A percentile compares a stretch with the other conserved stretches of the same genome.
Conservation (phyloP, 2,329 filamentous ascomycete genomes). For the Stagonosporopsis tanaceti region DNA sequence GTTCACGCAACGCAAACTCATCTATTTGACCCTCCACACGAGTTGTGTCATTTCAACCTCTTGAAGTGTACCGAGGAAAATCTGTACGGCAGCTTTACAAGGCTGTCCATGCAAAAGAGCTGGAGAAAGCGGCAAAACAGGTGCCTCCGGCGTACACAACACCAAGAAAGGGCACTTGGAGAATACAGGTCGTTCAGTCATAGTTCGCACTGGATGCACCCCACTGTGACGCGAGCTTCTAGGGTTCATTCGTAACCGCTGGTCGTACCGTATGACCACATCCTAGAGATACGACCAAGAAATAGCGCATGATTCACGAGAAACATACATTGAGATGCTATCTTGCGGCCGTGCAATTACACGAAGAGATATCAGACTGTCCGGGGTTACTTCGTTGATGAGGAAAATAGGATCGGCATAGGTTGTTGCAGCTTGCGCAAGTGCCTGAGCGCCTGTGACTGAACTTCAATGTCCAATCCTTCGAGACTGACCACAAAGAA, state of each 20-base stretch:
- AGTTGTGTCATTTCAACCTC: neutral
- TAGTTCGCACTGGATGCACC: neutral
- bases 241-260: neutral
- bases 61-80: neutral
- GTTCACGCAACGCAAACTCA: neutral
- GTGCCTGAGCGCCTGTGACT: too few relatives aligned
- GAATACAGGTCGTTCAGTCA: neutral
- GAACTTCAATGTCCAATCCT: too few relatives aligned
- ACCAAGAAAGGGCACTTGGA: neutral
- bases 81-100: too few relatives aligned
- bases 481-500: too few relatives aligned
- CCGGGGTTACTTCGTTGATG: neutral
- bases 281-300: neutral
- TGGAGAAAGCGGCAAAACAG: neutral
- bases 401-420: neutral
- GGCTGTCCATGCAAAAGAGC: constrained; percentile 1
- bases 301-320: neutral
- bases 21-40: neutral
- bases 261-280: neutral
- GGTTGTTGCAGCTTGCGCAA: neutral
- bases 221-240: neutral
- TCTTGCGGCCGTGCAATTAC: neutral
- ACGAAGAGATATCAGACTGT: too few relatives aligned
- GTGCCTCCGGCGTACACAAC: neutral
- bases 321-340: neutral